A percentile compares a stretch with the other conserved stretches of the same genome.
Evolutionary conservation across 306 rosid genomes (phyloP).

Genomic region (Quercus rubra): DNA sequence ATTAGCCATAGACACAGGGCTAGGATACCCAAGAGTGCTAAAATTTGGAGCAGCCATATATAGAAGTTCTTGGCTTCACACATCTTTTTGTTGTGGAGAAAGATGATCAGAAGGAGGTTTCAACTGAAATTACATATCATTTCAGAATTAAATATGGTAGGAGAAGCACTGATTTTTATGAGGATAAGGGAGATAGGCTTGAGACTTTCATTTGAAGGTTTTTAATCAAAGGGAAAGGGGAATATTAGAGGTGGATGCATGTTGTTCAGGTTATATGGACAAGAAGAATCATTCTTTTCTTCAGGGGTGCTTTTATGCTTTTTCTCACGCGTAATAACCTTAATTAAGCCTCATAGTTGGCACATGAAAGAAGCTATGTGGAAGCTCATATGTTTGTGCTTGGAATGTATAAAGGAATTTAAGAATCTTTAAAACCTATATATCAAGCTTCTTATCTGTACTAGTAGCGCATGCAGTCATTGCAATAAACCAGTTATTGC

Average conservation of each 20-base stretch:
- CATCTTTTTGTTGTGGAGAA: background rate
- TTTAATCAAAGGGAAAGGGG: background rate
- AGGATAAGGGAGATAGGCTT: background rate
- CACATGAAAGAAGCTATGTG: background rate
- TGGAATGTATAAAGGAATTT: background rate
- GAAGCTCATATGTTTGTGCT: background rate
- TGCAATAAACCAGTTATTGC: too few relatives aligned
- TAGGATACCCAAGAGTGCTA: constrained; percentile 31
- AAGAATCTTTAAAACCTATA: background rate
- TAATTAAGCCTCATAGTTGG: too few relatives aligned
- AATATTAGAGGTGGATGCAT: background rate
- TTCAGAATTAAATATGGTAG: background rate
- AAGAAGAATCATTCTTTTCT: constrained; percentile 31
- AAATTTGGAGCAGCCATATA: constrained; percentile 15
- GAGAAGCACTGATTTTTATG: background rate
- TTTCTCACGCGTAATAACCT: background rate
- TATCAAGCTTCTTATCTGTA: background rate
- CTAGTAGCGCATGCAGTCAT: background rate
- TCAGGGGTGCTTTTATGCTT: background rate
- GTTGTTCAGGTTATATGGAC: background rate
- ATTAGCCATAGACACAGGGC: constrained; percentile 37
- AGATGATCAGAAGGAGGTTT: background rate
- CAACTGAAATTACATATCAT: background rate
- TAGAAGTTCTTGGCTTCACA: constrained; percentile 23
- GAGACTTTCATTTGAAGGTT: background rate